Base-by-base conservation (phyloP, 768 basidiomycete species). In the Pulveroboletus sp. region DNA sequence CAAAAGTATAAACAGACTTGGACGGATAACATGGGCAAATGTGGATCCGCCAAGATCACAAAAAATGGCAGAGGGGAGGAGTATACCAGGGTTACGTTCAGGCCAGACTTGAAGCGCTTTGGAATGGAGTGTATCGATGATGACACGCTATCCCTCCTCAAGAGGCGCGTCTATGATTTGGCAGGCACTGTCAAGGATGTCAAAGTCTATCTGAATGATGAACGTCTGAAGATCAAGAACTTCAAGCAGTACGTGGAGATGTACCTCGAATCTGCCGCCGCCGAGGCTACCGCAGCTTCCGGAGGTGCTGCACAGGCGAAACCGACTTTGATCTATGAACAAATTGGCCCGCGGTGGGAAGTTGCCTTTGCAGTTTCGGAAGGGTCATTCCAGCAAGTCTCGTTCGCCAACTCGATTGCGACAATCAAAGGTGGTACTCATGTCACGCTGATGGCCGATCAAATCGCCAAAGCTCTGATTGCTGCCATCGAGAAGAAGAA, bases 161-260 rank as follows among this genome's bases (percentile, higher is more conserved):
- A 85, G 67, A 91, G 93, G 69, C 92, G 97, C 40, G 95, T 95
- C 3, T 97, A 91, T 66, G 97, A 99, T 64, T 80, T 99, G 79
- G 92, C 94, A 2, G 97, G 97, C n/a, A 94, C 93, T 7, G 80
- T 91, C 50, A 90, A 80, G 68, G 88, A 93, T 56, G 76, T 95
- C 67, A 97, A 97, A 66, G 95, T 98, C 20, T 92, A 79, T 66
- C 76, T 97, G 51, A 94, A 98, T 64, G 92, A 90, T 68, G 89
- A 95, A 65, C 79, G 89, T 19, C 68, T 97, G 60, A 94, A 94
- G 65, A 77, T 97, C 73, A 94, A 93, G 72, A 85, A 82, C 62
- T 99, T 99, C 83, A 94, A 93, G 73, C 83, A 93, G 70, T 99
- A 98, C 65, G 90, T 97, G 51, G 92, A 98, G 39, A 77, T 98